These are phyloP conservation scores for Trifolium fragiferum DNA, from an alignment of 306 rosid genomes.

Conservation along the genomic window DNA sequence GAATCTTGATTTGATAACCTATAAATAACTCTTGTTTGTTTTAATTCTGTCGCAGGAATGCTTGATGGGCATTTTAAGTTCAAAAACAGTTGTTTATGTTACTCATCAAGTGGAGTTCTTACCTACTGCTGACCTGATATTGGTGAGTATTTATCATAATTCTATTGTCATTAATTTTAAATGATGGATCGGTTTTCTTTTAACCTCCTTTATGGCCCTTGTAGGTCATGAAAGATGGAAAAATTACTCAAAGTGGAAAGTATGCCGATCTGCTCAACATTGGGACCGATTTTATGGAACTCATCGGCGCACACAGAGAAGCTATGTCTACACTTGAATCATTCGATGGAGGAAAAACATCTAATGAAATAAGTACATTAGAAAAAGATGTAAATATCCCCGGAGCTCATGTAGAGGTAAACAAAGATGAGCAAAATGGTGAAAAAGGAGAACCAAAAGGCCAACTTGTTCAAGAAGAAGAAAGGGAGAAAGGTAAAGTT, in stretches of 20 bases:
- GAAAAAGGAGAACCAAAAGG: slow-evolving; percentile 51
- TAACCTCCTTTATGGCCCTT: slow-evolving; percentile 1
- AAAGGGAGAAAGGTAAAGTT: slow-evolving; percentile 87
- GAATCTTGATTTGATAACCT: neutral
- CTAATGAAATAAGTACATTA: slow-evolving; percentile 37
- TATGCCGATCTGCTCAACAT: slow-evolving; percentile 64
- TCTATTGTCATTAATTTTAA: neutral
- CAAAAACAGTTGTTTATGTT: slow-evolving; percentile 78
- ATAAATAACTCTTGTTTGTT: neutral
- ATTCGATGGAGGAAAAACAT: slow-evolving; percentile 39
- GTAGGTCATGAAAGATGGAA: slow-evolving; percentile 88
- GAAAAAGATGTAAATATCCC: slow-evolving; percentile 42
- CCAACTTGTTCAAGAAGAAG: slow-evolving; percentile 92
- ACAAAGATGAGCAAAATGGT: slow-evolving; percentile 42
- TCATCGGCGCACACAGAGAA: slow-evolving; percentile 81
- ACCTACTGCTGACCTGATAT: slow-evolving; percentile 75
- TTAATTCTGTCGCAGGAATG: slow-evolving; percentile 63
- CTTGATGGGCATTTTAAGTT: slow-evolving; percentile 62
- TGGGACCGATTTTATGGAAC: slow-evolving; percentile 81
- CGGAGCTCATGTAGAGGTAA: slow-evolving; percentile 42
- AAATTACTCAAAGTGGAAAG: slow-evolving; percentile 76
- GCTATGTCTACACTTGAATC: slow-evolving; percentile 73
- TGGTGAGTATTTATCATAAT: slow-evolving; percentile 50
- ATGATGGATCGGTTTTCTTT: neutral
- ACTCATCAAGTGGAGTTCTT: slow-evolving; percentile 93